Evolutionary conservation across 441 rosid genomes (phyloP).

Genomic region (Mallotus repandus): DNA sequence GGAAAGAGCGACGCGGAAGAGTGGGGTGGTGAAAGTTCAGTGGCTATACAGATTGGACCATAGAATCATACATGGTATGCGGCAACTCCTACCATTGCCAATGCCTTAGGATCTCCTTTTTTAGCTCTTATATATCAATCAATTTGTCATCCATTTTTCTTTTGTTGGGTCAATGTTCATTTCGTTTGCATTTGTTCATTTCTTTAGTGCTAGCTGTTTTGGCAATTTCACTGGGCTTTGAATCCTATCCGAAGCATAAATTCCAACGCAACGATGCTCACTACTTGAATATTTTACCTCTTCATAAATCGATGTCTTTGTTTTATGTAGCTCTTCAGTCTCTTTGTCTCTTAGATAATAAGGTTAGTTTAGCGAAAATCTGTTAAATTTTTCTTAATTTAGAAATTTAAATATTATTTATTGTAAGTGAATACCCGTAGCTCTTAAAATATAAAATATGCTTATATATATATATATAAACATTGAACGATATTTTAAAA

Average conservation of each 20-base stretch:
- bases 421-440: no score
- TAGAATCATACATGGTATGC: not conserved
- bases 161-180: not conserved
- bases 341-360: no score
- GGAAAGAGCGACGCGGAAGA: constrained; percentile 33
- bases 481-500: no score
- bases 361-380: no score
- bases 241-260: constrained; percentile 1
- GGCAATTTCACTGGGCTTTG: not conserved
- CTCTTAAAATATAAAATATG: no score
- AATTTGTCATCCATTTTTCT: not conserved
- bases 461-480: no score
- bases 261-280: not conserved
- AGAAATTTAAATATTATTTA: no score
- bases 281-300: not conserved
- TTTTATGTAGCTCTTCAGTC: no score
- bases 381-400: no score
- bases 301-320: no score
- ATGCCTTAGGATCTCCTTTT: not conserved
- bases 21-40: constrained; percentile 24
- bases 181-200: not conserved
- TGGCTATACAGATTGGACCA: not conserved
- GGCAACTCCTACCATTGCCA: not conserved
- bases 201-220: not conserved
- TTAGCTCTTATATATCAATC: no score